Conservation (phyloP, 371 early-diverging fungal genomes). For the Phascolomyces articulosus region DNA sequence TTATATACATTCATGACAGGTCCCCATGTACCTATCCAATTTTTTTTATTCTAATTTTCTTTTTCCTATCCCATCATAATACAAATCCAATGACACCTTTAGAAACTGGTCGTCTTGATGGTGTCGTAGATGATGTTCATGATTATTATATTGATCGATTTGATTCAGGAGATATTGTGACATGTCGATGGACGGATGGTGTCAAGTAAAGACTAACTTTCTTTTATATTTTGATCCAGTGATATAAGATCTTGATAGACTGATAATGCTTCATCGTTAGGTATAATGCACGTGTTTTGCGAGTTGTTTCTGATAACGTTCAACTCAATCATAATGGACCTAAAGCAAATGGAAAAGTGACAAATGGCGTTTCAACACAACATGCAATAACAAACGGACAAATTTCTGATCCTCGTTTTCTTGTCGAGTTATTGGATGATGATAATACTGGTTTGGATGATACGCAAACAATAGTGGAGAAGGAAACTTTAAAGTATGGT, state of each 20-base stretch:
- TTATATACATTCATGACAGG: no score
- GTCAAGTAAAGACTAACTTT: no score
- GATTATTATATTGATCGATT: conserved; percentile 49
- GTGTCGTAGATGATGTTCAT: conserved; percentile 56
- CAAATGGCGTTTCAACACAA: neutral
- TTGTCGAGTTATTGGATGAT: conserved; percentile 38
- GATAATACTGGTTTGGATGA: conserved; percentile 42
- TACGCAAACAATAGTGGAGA: conserved; percentile 29
- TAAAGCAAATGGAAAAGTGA: conserved; percentile 17
- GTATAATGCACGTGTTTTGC: conserved; percentile 41
- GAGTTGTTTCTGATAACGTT: conserved; percentile 16
- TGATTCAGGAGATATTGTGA: conserved; percentile 47
- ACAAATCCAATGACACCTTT: neutral
- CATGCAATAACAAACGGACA: neutral
- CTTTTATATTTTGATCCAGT: no score
- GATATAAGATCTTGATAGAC: no score
- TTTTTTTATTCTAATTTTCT: no score
- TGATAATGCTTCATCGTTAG: no score
- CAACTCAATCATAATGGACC: neutral
- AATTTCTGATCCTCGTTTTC: neutral
- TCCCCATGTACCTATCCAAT: no score
- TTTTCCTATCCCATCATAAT: neutral
- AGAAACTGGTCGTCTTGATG: conserved; percentile 60
- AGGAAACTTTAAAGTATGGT: conserved; percentile 37
- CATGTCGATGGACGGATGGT: conserved; percentile 55